Percentiles rank a stretch among this genome's conserved stretches.
phyloP scores from a whole-genome alignment of 2,329 filamentous ascomycete genomes.

The Alternaria solani region DNA sequence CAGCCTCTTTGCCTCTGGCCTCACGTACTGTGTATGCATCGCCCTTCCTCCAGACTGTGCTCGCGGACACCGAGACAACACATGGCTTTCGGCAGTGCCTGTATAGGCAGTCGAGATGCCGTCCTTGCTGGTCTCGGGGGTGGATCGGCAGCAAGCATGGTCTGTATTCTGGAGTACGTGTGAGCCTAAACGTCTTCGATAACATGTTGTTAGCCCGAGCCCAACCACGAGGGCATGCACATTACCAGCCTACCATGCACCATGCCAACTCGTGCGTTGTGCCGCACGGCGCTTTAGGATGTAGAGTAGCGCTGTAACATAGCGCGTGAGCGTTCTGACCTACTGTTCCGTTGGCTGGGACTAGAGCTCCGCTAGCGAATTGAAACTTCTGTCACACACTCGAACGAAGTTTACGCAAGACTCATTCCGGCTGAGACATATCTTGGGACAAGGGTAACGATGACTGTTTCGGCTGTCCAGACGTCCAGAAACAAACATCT shows the following conservation, averaged over 20 bases:
- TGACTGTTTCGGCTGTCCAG: background rate
- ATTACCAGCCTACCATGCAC: background rate
- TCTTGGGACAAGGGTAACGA: background rate
- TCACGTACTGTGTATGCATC: background rate
- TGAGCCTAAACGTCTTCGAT: conserved; percentile 1
- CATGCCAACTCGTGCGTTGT: background rate
- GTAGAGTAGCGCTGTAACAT: background rate
- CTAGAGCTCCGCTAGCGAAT: conserved; percentile 4
- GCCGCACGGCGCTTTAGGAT: background rate
- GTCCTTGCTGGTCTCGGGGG: background rate
- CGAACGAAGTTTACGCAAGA: background rate
- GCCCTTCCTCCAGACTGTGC: background rate
- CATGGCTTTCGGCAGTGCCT: background rate
- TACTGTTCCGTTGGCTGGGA: conserved; percentile 1
- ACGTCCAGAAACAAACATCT: background rate
- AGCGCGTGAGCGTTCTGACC: background rate
- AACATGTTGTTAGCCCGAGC: conserved; percentile 2
- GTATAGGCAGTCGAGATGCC: conserved; percentile 2
- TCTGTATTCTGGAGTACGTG: conserved; percentile 4
- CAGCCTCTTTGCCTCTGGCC: background rate
- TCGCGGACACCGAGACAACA: background rate
- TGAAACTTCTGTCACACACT: conserved; percentile 6
- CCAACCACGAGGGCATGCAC: conserved; percentile 16
- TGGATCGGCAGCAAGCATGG: conserved; percentile 12
- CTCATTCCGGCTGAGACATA: background rate